Conservation (phyloP, 2,329 filamentous ascomycete genomes). For the Sporothrix phasma region DNA sequence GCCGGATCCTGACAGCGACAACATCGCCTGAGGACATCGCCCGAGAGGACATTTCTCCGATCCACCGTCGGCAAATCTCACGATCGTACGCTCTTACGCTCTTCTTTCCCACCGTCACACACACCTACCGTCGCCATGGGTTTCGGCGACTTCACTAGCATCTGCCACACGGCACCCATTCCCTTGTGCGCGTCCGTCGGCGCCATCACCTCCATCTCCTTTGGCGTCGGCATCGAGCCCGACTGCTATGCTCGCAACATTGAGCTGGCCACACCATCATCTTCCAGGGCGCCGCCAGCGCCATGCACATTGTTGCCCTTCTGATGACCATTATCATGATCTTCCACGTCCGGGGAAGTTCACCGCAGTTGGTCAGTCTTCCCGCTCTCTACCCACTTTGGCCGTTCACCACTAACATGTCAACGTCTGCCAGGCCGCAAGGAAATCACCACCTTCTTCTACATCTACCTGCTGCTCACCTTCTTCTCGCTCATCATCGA, state of each 20-base stretch:
- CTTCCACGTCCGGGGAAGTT: slow-evolving; percentile 92
- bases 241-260: slow-evolving; percentile 91
- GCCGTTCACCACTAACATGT: neutral
- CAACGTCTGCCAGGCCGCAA: slow-evolving; percentile 43
- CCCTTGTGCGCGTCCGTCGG: slow-evolving; percentile 84
- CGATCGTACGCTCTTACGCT: neutral
- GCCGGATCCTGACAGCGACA: neutral
- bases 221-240: slow-evolving; percentile 69
- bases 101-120: neutral
- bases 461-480: slow-evolving; percentile 85
- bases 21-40: neutral
- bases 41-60: neutral
- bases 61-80: neutral
- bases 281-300: slow-evolving; percentile 83
- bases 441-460: slow-evolving; percentile 84
- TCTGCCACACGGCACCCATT: slow-evolving; percentile 77
- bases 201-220: slow-evolving; percentile 56
- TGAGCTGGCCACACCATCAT: slow-evolving; percentile 94
- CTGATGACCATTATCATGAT: slow-evolving; percentile 97
- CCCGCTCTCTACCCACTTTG: neutral
- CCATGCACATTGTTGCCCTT: slow-evolving; percentile 84
- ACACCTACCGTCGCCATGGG: slow-evolving; percentile 49
- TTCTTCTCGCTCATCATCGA: slow-evolving; percentile 84
- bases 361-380: slow-evolving; percentile 85
- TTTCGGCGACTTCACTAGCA: slow-evolving; percentile 81